Conservation (phyloP, 2,329 filamentous ascomycete genomes). For the Endocalyx cinctus region DNA sequence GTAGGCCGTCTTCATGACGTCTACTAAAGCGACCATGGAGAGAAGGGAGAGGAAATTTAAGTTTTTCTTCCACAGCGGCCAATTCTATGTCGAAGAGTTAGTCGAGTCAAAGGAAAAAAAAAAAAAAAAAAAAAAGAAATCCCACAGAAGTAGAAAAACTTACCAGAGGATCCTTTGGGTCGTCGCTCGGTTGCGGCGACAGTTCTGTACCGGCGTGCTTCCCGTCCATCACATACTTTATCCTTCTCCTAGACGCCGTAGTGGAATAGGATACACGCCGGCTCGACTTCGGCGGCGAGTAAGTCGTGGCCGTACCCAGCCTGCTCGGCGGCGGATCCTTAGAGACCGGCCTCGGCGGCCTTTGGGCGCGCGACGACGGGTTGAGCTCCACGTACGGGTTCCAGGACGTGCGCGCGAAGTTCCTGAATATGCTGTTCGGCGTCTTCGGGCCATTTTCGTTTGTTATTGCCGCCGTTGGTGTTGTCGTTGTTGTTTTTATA, state of each 20-base stretch:
- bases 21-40: slow-evolving; percentile 40
- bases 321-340: slow-evolving; percentile 21
- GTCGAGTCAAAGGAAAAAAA: too few species aligned
- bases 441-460: not conserved
- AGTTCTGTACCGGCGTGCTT: slow-evolving; percentile 40
- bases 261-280: slow-evolving; percentile 33
- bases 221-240: slow-evolving; percentile 46
- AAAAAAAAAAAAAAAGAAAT: too few species aligned
- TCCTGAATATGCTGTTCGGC: slow-evolving; percentile 7
- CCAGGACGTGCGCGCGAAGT: slow-evolving; percentile 3
- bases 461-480: too few species aligned
- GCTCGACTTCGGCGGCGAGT: slow-evolving; percentile 29
- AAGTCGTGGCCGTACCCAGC: not conserved
- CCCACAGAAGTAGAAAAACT: too few species aligned
- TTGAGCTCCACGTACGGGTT: not conserved
- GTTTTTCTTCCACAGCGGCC: slow-evolving; percentile 51
- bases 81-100: slow-evolving; percentile 50
- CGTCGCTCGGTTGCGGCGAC: slow-evolving; percentile 52
- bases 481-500: too few species aligned
- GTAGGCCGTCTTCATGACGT: slow-evolving; percentile 51
- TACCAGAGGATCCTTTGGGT: slow-evolving; percentile 50
- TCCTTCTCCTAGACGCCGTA: slow-evolving; percentile 28
- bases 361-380: not conserved
- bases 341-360: slow-evolving; percentile 13
- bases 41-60: slow-evolving; percentile 44